Conservation (phyloP, 2,329 filamentous ascomycete species). For the Orbilia blumenaviensis region DNA sequence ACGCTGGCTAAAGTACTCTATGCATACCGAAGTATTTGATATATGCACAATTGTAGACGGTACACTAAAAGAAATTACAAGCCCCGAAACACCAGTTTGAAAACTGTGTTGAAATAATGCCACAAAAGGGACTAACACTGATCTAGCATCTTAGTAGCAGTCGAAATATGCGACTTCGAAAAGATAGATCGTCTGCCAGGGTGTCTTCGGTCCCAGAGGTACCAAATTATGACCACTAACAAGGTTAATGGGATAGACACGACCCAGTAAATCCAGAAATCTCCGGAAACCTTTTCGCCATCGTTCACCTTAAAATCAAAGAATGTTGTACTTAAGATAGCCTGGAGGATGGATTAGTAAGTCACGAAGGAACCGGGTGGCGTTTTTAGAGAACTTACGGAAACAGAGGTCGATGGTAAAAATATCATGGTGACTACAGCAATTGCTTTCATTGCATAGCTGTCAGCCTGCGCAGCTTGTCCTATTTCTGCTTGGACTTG, state of each 20-base stretch:
- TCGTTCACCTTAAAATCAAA: neutral
- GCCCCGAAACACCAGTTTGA: no score
- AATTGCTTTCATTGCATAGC: neutral
- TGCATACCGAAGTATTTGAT: no score
- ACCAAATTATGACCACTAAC: neutral
- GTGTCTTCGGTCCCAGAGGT: neutral
- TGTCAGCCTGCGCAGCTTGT: neutral
- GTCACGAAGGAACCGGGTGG: neutral
- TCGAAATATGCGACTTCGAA: neutral
- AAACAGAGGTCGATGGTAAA: neutral
- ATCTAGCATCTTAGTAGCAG: no score
- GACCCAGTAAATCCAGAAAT: neutral
- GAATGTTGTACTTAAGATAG: neutral
- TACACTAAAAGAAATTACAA: no score
- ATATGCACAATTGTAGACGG: no score
- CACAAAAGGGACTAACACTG: no score
- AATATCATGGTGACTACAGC: neutral
- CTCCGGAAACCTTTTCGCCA: neutral
- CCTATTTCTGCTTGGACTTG: slow-evolving; percentile 6
- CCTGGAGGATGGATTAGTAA: neutral
- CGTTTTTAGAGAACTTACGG: neutral
- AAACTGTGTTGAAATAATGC: no score
- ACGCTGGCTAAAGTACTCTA: no score
- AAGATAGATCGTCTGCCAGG: neutral
- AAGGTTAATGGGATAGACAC: neutral